These are phyloP conservation scores for Myxozyma sirexii DNA, from an alignment of 805 yeast genomes.

Conservation along the genomic window DNA sequence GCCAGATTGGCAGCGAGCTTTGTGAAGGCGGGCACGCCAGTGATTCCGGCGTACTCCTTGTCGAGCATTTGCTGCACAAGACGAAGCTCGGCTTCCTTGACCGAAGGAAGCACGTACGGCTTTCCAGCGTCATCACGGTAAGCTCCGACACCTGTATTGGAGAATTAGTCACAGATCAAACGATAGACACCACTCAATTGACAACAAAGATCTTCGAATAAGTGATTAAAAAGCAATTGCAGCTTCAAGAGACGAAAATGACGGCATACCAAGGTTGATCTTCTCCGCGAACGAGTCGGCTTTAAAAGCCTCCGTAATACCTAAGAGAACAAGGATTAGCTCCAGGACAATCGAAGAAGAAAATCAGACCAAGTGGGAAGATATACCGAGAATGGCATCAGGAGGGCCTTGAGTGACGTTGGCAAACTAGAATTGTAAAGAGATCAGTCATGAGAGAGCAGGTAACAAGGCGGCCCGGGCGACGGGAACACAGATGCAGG, in stretches of 20 bases:
- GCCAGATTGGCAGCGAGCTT: slow-evolving; percentile 68
- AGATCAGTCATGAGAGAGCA: too few relatives aligned
- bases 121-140: slow-evolving; percentile 85
- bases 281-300: slow-evolving; percentile 56
- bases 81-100: slow-evolving; percentile 60
- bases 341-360: too few relatives aligned
- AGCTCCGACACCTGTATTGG: slow-evolving; percentile 64
- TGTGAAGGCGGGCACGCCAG: slow-evolving; percentile 73
- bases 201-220: not conserved
- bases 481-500: too few relatives aligned
- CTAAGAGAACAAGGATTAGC: slow-evolving; percentile 39
- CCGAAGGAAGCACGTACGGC: slow-evolving; percentile 85
- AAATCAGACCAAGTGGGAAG: too few relatives aligned
- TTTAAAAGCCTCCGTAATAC: slow-evolving; percentile 74
- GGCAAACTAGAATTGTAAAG: slow-evolving; percentile 40
- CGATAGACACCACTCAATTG: not conserved
- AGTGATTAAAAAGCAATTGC: not conserved
- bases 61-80: slow-evolving; percentile 56
- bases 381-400: slow-evolving; percentile 64
- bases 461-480: too few relatives aligned
- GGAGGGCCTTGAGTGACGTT: slow-evolving; percentile 67
- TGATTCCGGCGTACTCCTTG: slow-evolving; percentile 86
- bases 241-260: too few relatives aligned
- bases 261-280: slow-evolving; percentile 60
- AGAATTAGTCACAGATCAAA: not conserved